Evolutionary conservation across 2,329 filamentous ascomycete genomes (phyloP).

Genomic region (Meredithiella fracta): DNA sequence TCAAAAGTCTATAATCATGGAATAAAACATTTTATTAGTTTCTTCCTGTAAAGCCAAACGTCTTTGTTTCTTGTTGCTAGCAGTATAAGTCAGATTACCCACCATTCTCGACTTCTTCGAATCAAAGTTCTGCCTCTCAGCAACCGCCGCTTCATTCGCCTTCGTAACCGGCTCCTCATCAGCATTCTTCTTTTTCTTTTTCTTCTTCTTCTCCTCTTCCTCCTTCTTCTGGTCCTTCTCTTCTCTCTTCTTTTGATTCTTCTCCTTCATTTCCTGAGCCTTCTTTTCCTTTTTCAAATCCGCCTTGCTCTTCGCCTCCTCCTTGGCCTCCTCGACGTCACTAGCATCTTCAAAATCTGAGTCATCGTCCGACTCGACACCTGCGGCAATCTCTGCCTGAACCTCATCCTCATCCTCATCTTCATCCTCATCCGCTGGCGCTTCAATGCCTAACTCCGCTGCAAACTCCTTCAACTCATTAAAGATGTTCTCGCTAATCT

Average conservation of each 20-base stretch:
- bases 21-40: slow-evolving; percentile 21
- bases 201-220: slow-evolving; percentile 10
- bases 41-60: slow-evolving; percentile 16
- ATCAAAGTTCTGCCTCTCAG: slow-evolving; percentile 20
- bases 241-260: slow-evolving; percentile 15
- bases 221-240: slow-evolving; percentile 12
- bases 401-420: slow-evolving; percentile 2
- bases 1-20: slow-evolving; percentile 32
- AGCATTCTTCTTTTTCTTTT: slow-evolving; percentile 16
- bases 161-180: slow-evolving; percentile 20
- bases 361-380: not conserved
- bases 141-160: slow-evolving; percentile 18
- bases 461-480: slow-evolving; percentile 12
- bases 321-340: slow-evolving; percentile 25
- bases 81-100: no score
- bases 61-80: not conserved
- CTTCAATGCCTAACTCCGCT: slow-evolving; percentile 10
- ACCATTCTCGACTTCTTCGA: slow-evolving; percentile 24
- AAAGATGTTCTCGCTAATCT: slow-evolving; percentile 11
- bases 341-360: slow-evolving; percentile 16
- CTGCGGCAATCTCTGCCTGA: not conserved
- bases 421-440: slow-evolving; percentile 7
- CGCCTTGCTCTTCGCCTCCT: slow-evolving; percentile 24
- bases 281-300: slow-evolving; percentile 22
- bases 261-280: slow-evolving; percentile 21